Evolutionary conservation across 2,329 filamentous ascomycete species (phyloP).

Genomic region (Aureobasidium namibiae): DNA sequence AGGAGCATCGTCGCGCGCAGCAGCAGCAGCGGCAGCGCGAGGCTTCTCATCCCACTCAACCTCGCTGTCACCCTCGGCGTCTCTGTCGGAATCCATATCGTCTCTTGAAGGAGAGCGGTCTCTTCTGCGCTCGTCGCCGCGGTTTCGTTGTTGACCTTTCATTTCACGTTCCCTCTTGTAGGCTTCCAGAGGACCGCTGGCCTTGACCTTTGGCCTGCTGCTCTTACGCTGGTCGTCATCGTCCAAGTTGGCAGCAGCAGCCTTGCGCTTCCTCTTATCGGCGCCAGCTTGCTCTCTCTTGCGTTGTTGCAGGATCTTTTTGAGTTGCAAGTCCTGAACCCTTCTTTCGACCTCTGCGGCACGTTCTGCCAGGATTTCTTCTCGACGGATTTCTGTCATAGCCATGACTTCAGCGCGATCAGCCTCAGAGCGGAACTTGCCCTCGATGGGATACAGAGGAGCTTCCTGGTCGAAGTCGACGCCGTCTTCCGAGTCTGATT

Average conservation of each 20-base stretch:
- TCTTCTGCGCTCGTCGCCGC: slow-evolving; percentile 40
- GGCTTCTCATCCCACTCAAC: slow-evolving; percentile 63
- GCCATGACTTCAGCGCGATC: slow-evolving; percentile 60
- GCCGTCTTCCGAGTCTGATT: slow-evolving; percentile 63
- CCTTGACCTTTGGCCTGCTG: slow-evolving; percentile 31
- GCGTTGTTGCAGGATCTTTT: slow-evolving; percentile 64
- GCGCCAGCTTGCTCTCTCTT: slow-evolving; percentile 50
- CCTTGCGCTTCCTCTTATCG: slow-evolving; percentile 61
- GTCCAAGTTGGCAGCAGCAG: slow-evolving; percentile 68
- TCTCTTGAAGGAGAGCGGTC: slow-evolving; percentile 36
- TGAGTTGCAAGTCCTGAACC: slow-evolving; percentile 73
- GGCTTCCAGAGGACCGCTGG: slow-evolving; percentile 65
- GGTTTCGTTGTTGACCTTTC: slow-evolving; percentile 35
- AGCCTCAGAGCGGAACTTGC: slow-evolving; percentile 58
- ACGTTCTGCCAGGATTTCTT: slow-evolving; percentile 82
- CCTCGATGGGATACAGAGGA: slow-evolving; percentile 75
- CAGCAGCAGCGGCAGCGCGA: slow-evolving; percentile 36
- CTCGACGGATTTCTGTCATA: slow-evolving; percentile 84
- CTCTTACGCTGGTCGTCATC: slow-evolving; percentile 63
- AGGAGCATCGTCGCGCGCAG: slow-evolving; percentile 56
- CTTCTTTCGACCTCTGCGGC: slow-evolving; percentile 73
- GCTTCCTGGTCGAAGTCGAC: slow-evolving; percentile 47
- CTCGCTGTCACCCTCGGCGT: slow-evolving; percentile 67
- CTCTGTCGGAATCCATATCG: slow-evolving; percentile 36
- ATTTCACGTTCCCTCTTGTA: slow-evolving; percentile 55